phyloP scores from a whole-genome alignment of 2,329 filamentous ascomycete genomes.

The Beauveria pseudobassiana region DNA sequence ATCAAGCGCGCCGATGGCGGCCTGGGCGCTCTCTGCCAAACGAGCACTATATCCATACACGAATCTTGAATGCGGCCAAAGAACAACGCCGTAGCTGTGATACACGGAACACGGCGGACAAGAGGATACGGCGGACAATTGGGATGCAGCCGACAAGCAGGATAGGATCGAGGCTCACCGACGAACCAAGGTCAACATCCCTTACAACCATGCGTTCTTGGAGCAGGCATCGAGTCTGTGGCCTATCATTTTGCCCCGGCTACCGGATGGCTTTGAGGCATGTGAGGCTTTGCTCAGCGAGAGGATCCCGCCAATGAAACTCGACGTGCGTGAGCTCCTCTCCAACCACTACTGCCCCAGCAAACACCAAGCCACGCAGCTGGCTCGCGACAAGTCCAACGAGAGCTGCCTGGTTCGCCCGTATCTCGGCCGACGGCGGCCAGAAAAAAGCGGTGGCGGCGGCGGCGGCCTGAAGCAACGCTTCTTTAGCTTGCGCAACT shows the following conservation, averaged over 20 bases:
- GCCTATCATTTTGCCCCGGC: background rate
- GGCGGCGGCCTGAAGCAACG: background rate
- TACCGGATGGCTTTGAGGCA: conserved; percentile 9
- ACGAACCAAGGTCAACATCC: background rate
- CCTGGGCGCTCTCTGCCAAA: background rate
- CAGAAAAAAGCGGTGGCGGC: background rate
- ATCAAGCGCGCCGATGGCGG: background rate
- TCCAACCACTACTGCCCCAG: conserved; percentile 15
- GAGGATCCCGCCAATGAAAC: conserved; percentile 19
- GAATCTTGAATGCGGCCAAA: background rate
- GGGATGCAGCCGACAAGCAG: background rate
- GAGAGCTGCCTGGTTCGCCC: conserved; percentile 41
- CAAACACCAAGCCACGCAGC: background rate
- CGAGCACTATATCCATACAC: background rate
- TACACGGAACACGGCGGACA: no score
- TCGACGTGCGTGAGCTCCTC: conserved; percentile 14
- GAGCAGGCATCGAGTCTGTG: background rate
- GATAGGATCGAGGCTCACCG: no score
- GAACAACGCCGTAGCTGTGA: no score
- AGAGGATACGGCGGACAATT: no score
- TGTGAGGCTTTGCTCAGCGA: conserved; percentile 24
- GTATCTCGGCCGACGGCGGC: conserved; percentile 35
- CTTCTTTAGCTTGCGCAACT: conserved; percentile 39
- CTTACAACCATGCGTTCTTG: background rate
- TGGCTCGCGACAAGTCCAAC: conserved; percentile 23